Percentiles rank a stretch among this genome's conserved stretches.
These are phyloP conservation scores for Gastrolobium villosum DNA, from an alignment of 306 rosid genomes.

Conservation along the genomic window DNA sequence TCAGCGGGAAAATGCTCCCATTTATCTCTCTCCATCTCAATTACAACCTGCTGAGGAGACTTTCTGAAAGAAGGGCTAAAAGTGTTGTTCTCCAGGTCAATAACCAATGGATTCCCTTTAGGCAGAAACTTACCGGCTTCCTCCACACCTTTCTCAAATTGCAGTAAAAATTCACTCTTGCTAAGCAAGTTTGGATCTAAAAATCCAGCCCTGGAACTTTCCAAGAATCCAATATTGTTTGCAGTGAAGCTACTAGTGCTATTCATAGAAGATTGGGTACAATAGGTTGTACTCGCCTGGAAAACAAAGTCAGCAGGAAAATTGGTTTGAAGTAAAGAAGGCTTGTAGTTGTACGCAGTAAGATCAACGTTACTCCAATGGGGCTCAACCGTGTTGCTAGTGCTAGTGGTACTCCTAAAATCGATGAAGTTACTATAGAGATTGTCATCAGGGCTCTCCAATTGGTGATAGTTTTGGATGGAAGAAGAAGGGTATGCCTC, in stretches of 20 bases:
- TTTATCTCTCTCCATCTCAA: slow-evolving; percentile 51
- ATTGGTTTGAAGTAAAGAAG: slow-evolving; percentile 48
- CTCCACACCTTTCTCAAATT: slow-evolving; percentile 70
- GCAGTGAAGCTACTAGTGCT: slow-evolving; percentile 8
- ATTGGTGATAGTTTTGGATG: slow-evolving; percentile 36
- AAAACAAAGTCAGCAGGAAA: slow-evolving; percentile 61
- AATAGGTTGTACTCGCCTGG: slow-evolving; percentile 50
- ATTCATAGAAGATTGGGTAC: slow-evolving; percentile 42
- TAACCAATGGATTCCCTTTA: slow-evolving; percentile 52
- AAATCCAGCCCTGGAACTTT: slow-evolving; percentile 48
- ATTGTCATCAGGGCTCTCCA: slow-evolving; percentile 55
- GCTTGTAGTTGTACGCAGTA: slow-evolving; percentile 42
- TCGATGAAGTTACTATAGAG: slow-evolving; percentile 43
- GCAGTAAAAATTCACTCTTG: slow-evolving; percentile 62
- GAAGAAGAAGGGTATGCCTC: slow-evolving; percentile 55
- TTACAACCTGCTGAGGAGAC: slow-evolving; percentile 37
- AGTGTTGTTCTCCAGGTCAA: slow-evolving; percentile 46
- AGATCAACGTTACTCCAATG: slow-evolving; percentile 41
- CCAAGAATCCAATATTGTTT: slow-evolving; percentile 38
- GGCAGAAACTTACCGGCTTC: slow-evolving; percentile 77
- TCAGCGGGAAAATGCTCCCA: slow-evolving; percentile 42
- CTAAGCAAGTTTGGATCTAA: slow-evolving; percentile 44
- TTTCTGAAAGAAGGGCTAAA: slow-evolving; percentile 36
- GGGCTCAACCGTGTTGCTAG: slow-evolving; percentile 47
- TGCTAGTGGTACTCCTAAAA: slow-evolving; percentile 41